Conservation (phyloP, 2,329 filamentous ascomycete genomes). For the Trichoderma hamatum region DNA sequence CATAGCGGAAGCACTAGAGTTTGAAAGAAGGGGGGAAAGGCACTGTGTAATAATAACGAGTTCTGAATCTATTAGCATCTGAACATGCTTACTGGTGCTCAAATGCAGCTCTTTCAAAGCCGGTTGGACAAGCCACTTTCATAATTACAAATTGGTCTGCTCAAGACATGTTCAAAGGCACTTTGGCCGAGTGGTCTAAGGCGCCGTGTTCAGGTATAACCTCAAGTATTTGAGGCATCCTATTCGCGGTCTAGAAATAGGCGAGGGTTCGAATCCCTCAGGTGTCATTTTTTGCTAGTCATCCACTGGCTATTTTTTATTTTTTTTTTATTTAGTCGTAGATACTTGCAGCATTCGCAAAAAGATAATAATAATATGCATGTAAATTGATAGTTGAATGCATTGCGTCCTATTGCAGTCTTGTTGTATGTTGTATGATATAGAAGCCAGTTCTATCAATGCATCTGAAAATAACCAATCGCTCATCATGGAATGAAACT, state of each 20-base stretch:
- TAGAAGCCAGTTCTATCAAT: slow-evolving; percentile 1
- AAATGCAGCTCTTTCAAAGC: neutral
- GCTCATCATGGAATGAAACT: slow-evolving; percentile 8
- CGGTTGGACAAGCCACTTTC: neutral
- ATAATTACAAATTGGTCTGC: neutral
- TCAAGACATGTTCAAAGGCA: slow-evolving; percentile 26
- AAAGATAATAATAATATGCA: neutral
- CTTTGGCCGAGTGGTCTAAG: slow-evolving; percentile 37
- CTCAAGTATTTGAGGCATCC: neutral
- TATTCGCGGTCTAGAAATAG: slow-evolving; percentile 37
- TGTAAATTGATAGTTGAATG: neutral
- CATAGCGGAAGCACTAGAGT: neutral
- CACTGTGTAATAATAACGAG: neutral
- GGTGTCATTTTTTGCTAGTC: slow-evolving; percentile 32
- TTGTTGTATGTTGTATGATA: neutral
- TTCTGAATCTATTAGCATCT: neutral
- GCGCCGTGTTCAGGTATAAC: slow-evolving; percentile 32
- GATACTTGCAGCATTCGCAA: neutral
- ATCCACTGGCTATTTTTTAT: neutral
- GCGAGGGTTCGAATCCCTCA: slow-evolving; percentile 41
- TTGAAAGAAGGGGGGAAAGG: neutral
- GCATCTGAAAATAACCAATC: neutral
- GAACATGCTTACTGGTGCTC: neutral
- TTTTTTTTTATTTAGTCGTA: neutral
- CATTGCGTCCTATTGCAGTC: neutral